phyloP scores from a whole-genome alignment of 148 eudicot genomes.

The Rhododendron ferrugineum region DNA sequence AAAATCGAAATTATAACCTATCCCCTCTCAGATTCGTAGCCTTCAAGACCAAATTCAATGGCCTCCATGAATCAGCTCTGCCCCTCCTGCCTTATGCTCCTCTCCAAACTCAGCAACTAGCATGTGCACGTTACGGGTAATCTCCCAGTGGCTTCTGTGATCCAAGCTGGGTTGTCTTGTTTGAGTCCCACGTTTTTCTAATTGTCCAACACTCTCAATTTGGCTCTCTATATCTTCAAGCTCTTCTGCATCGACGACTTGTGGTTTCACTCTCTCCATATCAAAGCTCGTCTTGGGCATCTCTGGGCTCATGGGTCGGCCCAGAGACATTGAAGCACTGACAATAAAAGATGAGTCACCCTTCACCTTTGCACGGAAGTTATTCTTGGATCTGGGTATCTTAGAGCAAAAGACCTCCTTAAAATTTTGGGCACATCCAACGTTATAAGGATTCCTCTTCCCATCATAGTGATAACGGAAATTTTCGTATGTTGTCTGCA shows the following conservation, averaged over 20 bases:
- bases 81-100: not conserved
- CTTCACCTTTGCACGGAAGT: conserved; percentile 20
- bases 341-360: not conserved
- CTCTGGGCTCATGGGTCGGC: not conserved
- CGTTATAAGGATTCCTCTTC: conserved; percentile 27
- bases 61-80: not conserved
- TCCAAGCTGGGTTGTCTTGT: not conserved
- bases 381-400: conserved; percentile 19
- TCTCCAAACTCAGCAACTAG: conserved; percentile 5
- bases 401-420: conserved; percentile 23
- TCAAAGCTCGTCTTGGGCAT: conserved; percentile 9
- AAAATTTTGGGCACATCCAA: conserved; percentile 22
- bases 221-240: conserved; percentile 17
- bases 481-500: conserved; percentile 39
- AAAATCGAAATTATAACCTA: not conserved
- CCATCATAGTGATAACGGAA: conserved; percentile 26
- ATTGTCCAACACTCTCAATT: conserved; percentile 4
- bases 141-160: conserved; percentile 4
- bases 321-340: conserved; percentile 6
- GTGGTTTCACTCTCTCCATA: conserved; percentile 9
- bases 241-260: conserved; percentile 16
- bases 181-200: conserved; percentile 8
- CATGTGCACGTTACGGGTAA: not conserved
- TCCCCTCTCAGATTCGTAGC: not conserved
- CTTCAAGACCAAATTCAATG: not conserved